Evolutionary conservation across 208 protist species (phyloP).

Genomic region (Trypanosoma lewisi): DNA sequence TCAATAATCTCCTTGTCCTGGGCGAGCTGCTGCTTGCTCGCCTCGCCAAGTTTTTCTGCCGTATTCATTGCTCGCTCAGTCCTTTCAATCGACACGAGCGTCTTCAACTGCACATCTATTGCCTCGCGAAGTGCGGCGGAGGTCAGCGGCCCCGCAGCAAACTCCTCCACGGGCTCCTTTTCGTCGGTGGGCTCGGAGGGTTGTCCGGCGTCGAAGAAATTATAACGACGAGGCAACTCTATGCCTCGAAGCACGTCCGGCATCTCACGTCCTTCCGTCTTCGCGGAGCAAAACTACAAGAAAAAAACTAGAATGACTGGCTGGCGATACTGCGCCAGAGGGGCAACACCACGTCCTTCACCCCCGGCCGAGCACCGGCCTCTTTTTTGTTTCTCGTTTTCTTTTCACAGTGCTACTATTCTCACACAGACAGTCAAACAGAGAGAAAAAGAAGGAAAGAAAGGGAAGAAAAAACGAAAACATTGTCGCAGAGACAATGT

Average conservation of each 20-base stretch:
- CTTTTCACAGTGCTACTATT: background rate
- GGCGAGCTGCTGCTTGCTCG: slow-evolving; percentile 1
- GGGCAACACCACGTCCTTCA: background rate
- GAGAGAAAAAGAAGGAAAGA: background rate
- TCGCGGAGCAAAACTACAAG: too few species aligned
- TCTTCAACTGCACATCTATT: slow-evolving; percentile 18
- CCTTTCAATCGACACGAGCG: slow-evolving; percentile 4
- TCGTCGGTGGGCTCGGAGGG: background rate
- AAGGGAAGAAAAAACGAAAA: background rate
- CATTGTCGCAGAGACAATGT: background rate
- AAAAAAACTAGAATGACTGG: background rate
- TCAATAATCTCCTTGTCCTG: slow-evolving; percentile 18
- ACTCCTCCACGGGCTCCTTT: background rate
- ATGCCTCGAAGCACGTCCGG: background rate
- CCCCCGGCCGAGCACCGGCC: too few species aligned
- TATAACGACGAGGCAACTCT: background rate
- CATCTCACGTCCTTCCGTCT: background rate
- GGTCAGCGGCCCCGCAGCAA: background rate
- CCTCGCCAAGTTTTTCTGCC: slow-evolving; percentile 7
- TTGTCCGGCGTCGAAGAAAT: background rate
- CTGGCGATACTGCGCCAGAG: background rate
- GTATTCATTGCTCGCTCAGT: slow-evolving; percentile 16
- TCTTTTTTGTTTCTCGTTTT: too few species aligned
- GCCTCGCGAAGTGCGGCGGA: slow-evolving; percentile 4
- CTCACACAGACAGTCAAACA: background rate